Percentiles rank a stretch among this genome's conserved stretches.
Evolutionary conservation across 768 basidiomycete species (phyloP).

Genomic region (Cyathus striatus): DNA sequence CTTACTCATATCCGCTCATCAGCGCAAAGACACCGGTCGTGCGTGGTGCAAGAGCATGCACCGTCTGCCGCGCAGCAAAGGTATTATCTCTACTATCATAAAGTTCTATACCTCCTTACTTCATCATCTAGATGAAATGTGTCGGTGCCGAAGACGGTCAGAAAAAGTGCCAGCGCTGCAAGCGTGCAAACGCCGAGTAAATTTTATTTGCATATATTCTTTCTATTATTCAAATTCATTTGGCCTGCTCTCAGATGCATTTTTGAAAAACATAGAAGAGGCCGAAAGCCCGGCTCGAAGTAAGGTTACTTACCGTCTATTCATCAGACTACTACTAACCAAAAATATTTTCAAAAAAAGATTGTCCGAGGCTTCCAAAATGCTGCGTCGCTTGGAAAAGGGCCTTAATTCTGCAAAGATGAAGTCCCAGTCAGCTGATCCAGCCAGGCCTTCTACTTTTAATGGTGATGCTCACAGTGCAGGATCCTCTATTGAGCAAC

Average conservation of each 20-base stretch:
- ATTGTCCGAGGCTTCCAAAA: slow-evolving; percentile 84
- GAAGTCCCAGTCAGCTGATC: slow-evolving; percentile 50
- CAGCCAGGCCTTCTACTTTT: slow-evolving; percentile 26
- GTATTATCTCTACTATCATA: slow-evolving; percentile 26
- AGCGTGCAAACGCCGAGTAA: slow-evolving; percentile 72
- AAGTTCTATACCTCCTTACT: slow-evolving; percentile 12
- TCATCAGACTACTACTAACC: slow-evolving; percentile 10
- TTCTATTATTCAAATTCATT: slow-evolving; percentile 7
- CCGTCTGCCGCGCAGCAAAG: slow-evolving; percentile 82
- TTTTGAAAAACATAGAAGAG: slow-evolving; percentile 87
- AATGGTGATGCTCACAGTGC: slow-evolving; percentile 25
- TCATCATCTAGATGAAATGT: slow-evolving; percentile 72
- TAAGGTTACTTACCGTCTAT: slow-evolving; percentile 26
- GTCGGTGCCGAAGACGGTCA: slow-evolving; percentile 85
- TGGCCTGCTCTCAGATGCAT: slow-evolving; percentile 48
- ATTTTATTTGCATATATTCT: slow-evolving; percentile 21
- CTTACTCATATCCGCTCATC: slow-evolving; percentile 5
- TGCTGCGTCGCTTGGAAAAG: slow-evolving; percentile 83
- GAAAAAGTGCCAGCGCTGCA: slow-evolving; percentile 79
- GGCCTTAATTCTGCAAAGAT: slow-evolving; percentile 73
- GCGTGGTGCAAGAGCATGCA: slow-evolving; percentile 66
- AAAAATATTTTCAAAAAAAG: slow-evolving; percentile 38
- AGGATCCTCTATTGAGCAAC: slow-evolving; percentile 19
- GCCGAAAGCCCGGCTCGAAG: slow-evolving; percentile 89
- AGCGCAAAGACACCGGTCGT: slow-evolving; percentile 45